A percentile compares a stretch with the other conserved stretches of the same genome.
These are phyloP conservation scores for Penicillium desertorum DNA, from an alignment of 495 filamentous ascomycete genomes.

Conservation along the genomic window DNA sequence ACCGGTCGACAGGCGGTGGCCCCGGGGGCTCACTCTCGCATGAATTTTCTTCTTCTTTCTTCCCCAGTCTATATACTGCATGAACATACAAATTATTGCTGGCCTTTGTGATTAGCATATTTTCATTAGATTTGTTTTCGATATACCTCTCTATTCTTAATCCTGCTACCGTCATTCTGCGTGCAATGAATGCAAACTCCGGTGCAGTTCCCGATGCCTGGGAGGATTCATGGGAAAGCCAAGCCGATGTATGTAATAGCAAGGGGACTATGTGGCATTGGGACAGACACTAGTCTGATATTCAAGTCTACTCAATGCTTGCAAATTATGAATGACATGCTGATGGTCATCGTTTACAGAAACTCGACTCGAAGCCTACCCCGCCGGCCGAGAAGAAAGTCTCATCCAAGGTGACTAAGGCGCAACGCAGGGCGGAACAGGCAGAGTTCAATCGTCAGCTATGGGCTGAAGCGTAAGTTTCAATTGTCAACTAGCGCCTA, in stretches of 20 bases:
- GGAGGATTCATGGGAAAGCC: constrained; percentile 86
- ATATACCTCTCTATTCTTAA: neutral
- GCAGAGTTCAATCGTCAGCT: constrained; percentile 77
- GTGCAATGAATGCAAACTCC: constrained; percentile 54
- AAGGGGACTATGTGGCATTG: neutral
- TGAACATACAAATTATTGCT: constrained; percentile 15
- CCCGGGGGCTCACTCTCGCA: constrained; percentile 14
- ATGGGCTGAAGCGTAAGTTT: constrained; percentile 82
- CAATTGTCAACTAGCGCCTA: neutral
- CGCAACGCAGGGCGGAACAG: constrained; percentile 77
- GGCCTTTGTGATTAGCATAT: constrained; percentile 6
- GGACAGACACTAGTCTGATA: neutral
- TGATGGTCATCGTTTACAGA: constrained; percentile 30
- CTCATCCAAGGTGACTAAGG: constrained; percentile 61
- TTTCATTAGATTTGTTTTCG: constrained; percentile 1
- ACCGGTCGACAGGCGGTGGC: constrained; percentile 28
- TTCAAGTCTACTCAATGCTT: neutral
- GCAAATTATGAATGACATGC: constrained; percentile 4
- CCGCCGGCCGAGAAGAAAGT: constrained; percentile 46
- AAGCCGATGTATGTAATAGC: constrained; percentile 62
- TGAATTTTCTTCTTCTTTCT: constrained; percentile 30
- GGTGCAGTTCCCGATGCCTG: constrained; percentile 68
- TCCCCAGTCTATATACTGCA: constrained; percentile 14
- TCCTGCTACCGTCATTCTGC: constrained; percentile 3
- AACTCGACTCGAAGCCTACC: constrained; percentile 38